Base-by-base conservation (phyloP, 768 basidiomycete genomes). In the Panaeolus papilionaceus region DNA sequence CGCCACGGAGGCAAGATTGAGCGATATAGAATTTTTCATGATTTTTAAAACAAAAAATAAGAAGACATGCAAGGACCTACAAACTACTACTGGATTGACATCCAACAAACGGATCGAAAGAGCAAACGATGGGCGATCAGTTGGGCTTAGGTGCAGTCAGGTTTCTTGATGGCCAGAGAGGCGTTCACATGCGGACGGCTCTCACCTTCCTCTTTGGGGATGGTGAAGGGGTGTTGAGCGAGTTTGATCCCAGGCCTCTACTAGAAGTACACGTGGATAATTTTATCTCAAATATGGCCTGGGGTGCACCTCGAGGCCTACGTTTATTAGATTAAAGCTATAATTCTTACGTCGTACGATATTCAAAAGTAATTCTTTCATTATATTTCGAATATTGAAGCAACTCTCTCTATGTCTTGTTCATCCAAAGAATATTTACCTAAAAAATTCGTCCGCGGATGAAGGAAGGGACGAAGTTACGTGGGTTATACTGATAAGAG, bases 191-290 rank as follows among this genome's bases (percentile, higher is more conserved):
- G 69, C 76, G 77, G 76, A 66, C 77, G 80, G 80, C 73, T 79
- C 80, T 70, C 68, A 66, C 20, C 6, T 79, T 16, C 80, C 77
- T 66, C 67, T 79, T 75, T 62, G 68, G 77, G 79, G 70, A 80
- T 44, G 42, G 54, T 81, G 72, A 81, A 80, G 72, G 78, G 67
- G 65, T 68, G 67, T 71, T 11, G 68, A 66, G 61, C 69, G 67
- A 49, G 45, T 70, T 67, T 64, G 68, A 68, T 73, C 71, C 71
- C 67, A 69, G 70, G 66, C 63, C 62, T 18, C 23, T 39, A 38
- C 8, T 39, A 18, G 65, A 65, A 63, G 68, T 64, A 69, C 71
- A 68, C 71, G 72, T 72, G 70, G 61, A 69, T 68, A 71, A 70
- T 65, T 70, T 66, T 70, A 73, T 71, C 71, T 69, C 68, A 69